Evolutionary conservation across 2,329 filamentous ascomycete species (phyloP).

Genomic region (Xylaria digitata): DNA sequence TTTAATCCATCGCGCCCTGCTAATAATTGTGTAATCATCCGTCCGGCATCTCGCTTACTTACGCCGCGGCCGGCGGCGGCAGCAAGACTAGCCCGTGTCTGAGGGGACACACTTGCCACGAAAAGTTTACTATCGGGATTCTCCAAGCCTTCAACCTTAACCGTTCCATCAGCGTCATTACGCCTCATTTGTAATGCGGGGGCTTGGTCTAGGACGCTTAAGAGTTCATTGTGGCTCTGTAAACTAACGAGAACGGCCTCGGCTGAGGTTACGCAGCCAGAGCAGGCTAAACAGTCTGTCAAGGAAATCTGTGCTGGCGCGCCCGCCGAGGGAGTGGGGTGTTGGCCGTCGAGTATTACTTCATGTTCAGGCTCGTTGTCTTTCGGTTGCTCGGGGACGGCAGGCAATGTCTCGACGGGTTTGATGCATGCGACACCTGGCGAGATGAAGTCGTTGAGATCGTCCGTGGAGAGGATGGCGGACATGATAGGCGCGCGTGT

Average conservation of each 20-base stretch:
- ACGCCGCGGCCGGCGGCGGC: constrained; percentile 80
- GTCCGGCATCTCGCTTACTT: constrained; percentile 77
- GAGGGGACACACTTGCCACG: constrained; percentile 91
- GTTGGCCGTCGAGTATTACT: constrained; percentile 89
- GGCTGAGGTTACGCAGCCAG: constrained; percentile 95
- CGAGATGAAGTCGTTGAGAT: constrained; percentile 98
- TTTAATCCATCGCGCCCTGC: constrained; percentile 75
- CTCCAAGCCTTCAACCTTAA: constrained; percentile 64
- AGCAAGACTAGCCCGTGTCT: constrained; percentile 88
- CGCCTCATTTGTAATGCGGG: constrained; percentile 57
- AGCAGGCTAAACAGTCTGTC: constrained; percentile 97
- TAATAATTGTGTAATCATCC: constrained; percentile 86
- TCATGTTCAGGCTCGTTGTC: constrained; percentile 70
- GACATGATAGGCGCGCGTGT: constrained; percentile 72
- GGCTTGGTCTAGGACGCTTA: constrained; percentile 80
- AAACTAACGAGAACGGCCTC: constrained; percentile 96
- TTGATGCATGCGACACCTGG: constrained; percentile 98
- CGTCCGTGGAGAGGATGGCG: constrained; percentile 95
- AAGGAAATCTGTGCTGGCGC: constrained; percentile 91
- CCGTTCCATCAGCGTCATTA: constrained; percentile 49
- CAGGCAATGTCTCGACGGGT: constrained; percentile 89
- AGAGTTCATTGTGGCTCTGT: constrained; percentile 92
- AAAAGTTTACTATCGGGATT: constrained; percentile 78
- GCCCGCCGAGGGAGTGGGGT: constrained; percentile 59
- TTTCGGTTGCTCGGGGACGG: constrained; percentile 49